phyloP scores from a whole-genome alignment of 2,329 filamentous ascomycete genomes.

The Fusarium globosum region DNA sequence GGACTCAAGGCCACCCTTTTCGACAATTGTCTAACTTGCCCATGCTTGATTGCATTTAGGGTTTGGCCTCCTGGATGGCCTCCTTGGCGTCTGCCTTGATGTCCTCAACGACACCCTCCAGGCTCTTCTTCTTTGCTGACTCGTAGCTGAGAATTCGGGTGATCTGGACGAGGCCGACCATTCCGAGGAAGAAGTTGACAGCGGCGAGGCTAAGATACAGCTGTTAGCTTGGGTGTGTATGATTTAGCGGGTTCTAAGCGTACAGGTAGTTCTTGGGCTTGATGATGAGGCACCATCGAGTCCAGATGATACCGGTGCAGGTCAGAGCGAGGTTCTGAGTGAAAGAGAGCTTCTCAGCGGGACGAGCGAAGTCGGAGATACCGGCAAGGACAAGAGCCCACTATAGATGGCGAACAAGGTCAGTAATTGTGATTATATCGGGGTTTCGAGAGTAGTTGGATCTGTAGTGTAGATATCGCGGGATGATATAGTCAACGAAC shows the following conservation, averaged over 20 bases:
- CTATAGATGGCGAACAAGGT: constrained; percentile 54
- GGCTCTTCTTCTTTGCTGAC: constrained; percentile 66
- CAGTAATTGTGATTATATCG: constrained; percentile 10
- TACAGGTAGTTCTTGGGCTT: constrained; percentile 91
- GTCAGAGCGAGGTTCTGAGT: constrained; percentile 93
- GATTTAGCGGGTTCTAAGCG: constrained; percentile 46
- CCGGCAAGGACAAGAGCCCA: constrained; percentile 95
- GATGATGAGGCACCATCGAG: constrained; percentile 98
- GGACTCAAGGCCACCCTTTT: background rate
- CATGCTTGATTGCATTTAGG: constrained; percentile 19
- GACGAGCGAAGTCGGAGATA: constrained; percentile 89
- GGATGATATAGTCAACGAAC: constrained; percentile 45
- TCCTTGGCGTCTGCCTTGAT: constrained; percentile 56
- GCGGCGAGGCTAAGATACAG: constrained; percentile 76
- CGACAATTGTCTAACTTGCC: background rate
- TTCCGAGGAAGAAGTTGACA: constrained; percentile 97
- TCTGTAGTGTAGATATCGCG: background rate
- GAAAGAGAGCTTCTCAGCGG: constrained; percentile 90
- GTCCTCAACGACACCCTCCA: constrained; percentile 51
- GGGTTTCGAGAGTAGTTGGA: background rate
- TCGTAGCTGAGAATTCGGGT: constrained; percentile 78
- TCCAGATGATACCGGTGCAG: constrained; percentile 96
- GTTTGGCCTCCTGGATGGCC: constrained; percentile 42
- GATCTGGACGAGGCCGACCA: constrained; percentile 86
- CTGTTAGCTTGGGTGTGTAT: background rate